phyloP scores from a whole-genome alignment of 2,329 filamentous ascomycete genomes.

The Fusarium guadeloupense region DNA sequence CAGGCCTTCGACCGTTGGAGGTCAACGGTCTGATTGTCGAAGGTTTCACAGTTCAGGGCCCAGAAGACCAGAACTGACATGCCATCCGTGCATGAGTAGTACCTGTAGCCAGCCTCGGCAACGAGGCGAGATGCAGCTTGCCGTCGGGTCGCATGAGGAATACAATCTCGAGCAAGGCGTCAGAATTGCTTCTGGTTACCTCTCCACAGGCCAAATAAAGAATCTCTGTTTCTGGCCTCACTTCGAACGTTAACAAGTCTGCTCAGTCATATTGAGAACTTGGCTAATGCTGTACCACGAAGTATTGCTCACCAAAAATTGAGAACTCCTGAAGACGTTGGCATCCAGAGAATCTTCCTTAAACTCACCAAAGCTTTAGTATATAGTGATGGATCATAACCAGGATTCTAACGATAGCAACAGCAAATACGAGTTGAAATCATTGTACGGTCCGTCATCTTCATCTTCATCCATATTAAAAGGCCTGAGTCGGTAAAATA shows the following conservation, averaged over 20 bases:
- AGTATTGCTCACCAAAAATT: not conserved
- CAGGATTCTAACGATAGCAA: too few species aligned
- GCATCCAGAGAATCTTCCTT: not conserved
- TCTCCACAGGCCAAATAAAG: not conserved
- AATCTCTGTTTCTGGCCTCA: not conserved
- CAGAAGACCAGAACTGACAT: constrained; percentile 7
- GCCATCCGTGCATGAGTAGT: constrained; percentile 7
- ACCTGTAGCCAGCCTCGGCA: constrained; percentile 35
- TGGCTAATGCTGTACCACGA: not conserved
- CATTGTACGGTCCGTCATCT: not conserved
- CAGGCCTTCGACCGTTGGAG: constrained; percentile 20
- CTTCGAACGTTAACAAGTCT: not conserved
- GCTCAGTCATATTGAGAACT: not conserved
- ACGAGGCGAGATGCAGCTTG: constrained; percentile 33
- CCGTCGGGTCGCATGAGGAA: constrained; percentile 9
- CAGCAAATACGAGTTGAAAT: too few species aligned
- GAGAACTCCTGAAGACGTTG: not conserved
- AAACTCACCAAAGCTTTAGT: too few species aligned
- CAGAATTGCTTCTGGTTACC: not conserved
- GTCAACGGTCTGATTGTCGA: constrained; percentile 14
- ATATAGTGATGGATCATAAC: too few species aligned
- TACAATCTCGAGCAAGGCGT: not conserved
- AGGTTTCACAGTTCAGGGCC: constrained; percentile 8
- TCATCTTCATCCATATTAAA: not conserved
- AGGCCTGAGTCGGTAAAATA: not conserved